phyloP scores from a whole-genome alignment of 345 rosid genomes.

The Turnera subulata region DNA sequence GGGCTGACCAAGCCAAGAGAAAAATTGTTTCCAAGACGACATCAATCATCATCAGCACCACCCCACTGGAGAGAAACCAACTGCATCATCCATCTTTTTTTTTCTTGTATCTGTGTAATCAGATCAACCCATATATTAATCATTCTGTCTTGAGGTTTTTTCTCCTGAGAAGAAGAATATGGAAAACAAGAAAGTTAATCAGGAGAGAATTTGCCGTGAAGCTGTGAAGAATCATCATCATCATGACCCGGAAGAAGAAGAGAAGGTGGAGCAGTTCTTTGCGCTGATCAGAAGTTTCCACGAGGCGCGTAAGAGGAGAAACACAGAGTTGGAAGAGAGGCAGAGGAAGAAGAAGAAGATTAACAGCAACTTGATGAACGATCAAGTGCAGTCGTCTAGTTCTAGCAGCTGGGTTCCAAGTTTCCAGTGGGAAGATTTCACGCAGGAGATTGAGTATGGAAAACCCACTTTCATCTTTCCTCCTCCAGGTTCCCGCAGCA shows the following conservation, averaged over 20 bases:
- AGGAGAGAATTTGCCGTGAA: no score
- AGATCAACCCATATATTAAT: no score
- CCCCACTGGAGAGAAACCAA: no score
- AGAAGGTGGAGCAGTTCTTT: conserved; percentile 30
- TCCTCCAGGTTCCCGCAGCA: conserved; percentile 1
- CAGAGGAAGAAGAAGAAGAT: conserved; percentile 9
- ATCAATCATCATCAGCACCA: no score
- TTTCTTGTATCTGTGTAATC: no score
- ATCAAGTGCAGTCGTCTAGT: background rate
- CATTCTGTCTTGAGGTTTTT: no score
- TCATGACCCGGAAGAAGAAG: conserved; percentile 12
- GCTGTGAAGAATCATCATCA: background rate
- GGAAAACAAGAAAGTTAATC: conserved; percentile 13
- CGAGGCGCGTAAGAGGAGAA: conserved; percentile 25
- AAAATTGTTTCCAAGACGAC: no score
- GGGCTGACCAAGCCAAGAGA: no score
- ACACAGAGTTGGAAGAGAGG: conserved; percentile 9
- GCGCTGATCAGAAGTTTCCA: conserved; percentile 21
- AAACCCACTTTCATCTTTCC: conserved; percentile 13
- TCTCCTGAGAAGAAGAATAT: conserved; percentile 5
- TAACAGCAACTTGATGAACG: background rate
- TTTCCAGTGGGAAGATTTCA: conserved; percentile 32
- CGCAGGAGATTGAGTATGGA: conserved; percentile 15
- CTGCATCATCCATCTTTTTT: no score
- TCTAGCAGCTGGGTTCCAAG: conserved; percentile 29